Base-by-base conservation (phyloP, 192 early-diverging fungal genomes). In the Allomyces arbusculus region DNA sequence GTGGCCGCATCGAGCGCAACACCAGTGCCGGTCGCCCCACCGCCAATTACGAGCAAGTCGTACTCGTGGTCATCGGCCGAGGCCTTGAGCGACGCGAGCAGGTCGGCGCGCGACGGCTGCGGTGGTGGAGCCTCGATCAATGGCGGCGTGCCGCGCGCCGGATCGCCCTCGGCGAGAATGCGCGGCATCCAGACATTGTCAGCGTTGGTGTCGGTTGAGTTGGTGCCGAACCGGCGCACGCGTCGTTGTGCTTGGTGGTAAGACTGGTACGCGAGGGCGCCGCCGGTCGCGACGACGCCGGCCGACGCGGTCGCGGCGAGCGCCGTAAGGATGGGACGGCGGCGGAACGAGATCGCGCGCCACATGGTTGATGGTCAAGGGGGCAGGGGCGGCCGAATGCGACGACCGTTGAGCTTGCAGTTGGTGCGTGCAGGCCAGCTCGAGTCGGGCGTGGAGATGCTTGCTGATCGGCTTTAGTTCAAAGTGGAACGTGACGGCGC, bases 1-100 rank as follows among this genome's bases (percentile, higher is more conserved):
- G 94, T 94, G 0, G 87, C 89, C 22, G 92, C 94, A 74, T 97
- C 94, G 25, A 97, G 77, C 33, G 91, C 89, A 66, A 87, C 85
- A 22, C 94, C 94, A 20, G 87, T 80, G 25, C 92, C 92, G 1
- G 92, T 94, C n/a, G 94, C 94, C 20, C 94, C 94, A 40, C 91
- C 94, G 70, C 94, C 94, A 58, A 93, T 87, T 64, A 97, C 82
- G 33, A 97, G 75, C 24, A 97, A 68, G 73, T 97, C 94, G 69
- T 87, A 97, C 63, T 71, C 76, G 8, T 73, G 73, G 10, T 62
- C 65, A 10, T 69, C 76, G 19, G 10, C 61, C 25, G 50, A 63
- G 43, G 50, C 55, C 69, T 64, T 24, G 65, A 67, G 64, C 77
- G 72, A 61, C 65, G 65, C 44, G 61, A 88, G 55, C 86, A 90